Conservation (phyloP, 2,329 filamentous ascomycete genomes). For the Knufia fluminis region DNA sequence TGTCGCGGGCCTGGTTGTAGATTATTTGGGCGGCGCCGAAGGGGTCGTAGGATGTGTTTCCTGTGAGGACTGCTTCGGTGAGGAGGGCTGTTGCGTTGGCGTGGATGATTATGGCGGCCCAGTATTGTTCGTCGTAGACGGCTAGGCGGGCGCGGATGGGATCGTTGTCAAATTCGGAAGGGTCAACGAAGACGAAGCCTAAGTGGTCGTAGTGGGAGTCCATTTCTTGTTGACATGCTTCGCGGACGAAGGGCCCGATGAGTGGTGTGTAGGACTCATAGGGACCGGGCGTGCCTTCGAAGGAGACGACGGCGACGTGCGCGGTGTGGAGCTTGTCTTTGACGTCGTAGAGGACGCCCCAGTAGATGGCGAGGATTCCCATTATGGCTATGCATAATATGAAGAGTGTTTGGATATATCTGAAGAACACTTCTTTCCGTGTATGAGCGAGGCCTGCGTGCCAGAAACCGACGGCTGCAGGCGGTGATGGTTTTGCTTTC, state of each 20-base stretch:
- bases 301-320: slow-evolving; percentile 52
- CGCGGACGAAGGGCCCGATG: slow-evolving; percentile 42
- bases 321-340: slow-evolving; percentile 42
- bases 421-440: background rate
- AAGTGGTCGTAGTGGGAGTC: slow-evolving; percentile 38
- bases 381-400: slow-evolving; percentile 50
- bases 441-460: background rate
- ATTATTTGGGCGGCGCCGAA: slow-evolving; percentile 49
- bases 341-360: slow-evolving; percentile 47
- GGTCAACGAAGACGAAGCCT: slow-evolving; percentile 42
- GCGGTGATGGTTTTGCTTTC: background rate
- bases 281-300: slow-evolving; percentile 47
- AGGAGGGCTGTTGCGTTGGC: slow-evolving; percentile 53
- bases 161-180: slow-evolving; percentile 47
- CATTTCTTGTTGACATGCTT: slow-evolving; percentile 38
- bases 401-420: slow-evolving; percentile 23
- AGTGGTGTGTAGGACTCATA: slow-evolving; percentile 43
- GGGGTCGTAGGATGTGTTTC: slow-evolving; percentile 53
- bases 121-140: slow-evolving; percentile 51
- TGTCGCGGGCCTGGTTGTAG: slow-evolving; percentile 47
- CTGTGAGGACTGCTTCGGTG: slow-evolving; percentile 43
- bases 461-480: slow-evolving; percentile 5
- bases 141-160: slow-evolving; percentile 47
- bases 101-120: slow-evolving; percentile 54
- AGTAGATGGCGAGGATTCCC: slow-evolving; percentile 50